Evolutionary conservation across 139 green algal genomes (phyloP).

Genomic region (Desmodesmus armatus): DNA sequence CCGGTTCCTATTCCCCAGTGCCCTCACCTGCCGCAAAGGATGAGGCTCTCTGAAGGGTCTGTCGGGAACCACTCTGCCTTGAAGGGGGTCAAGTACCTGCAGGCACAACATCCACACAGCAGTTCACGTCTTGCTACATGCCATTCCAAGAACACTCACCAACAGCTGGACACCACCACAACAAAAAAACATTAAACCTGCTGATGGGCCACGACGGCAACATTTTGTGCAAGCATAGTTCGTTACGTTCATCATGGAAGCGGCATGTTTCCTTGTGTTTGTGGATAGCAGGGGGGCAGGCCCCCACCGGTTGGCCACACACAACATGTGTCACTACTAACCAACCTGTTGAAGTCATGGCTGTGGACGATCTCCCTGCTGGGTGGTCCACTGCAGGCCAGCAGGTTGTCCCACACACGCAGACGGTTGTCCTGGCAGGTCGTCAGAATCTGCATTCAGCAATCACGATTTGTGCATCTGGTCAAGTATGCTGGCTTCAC

Average conservation of each 20-base stretch:
- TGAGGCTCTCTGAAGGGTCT: constrained; percentile 75
- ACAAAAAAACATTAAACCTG: neutral
- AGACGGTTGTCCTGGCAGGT: constrained; percentile 94
- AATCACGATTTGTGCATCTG: neutral
- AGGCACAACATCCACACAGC: neutral
- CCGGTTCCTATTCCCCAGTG: too few species aligned
- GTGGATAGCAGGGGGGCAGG: neutral
- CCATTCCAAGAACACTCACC: neutral
- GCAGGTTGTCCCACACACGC: constrained; percentile 82
- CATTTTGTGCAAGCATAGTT: neutral
- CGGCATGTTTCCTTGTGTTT: neutral
- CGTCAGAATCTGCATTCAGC: constrained; percentile 86
- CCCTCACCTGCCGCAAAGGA: constrained; percentile 82
- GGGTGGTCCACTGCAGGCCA: constrained; percentile 27
- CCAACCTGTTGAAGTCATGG: constrained; percentile 92
- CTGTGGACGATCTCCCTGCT: constrained; percentile 89
- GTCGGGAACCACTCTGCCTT: constrained; percentile 90
- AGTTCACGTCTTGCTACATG: neutral
- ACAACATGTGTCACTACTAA: too few species aligned
- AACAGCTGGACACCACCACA: neutral
- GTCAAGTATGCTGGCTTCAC: neutral
- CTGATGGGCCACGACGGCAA: neutral
- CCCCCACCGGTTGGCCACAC: neutral
- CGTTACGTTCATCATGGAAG: neutral
- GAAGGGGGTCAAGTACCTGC: constrained; percentile 74